phyloP scores from a whole-genome alignment of 2,329 filamentous ascomycete genomes.

The Colletotrichum lupini region DNA sequence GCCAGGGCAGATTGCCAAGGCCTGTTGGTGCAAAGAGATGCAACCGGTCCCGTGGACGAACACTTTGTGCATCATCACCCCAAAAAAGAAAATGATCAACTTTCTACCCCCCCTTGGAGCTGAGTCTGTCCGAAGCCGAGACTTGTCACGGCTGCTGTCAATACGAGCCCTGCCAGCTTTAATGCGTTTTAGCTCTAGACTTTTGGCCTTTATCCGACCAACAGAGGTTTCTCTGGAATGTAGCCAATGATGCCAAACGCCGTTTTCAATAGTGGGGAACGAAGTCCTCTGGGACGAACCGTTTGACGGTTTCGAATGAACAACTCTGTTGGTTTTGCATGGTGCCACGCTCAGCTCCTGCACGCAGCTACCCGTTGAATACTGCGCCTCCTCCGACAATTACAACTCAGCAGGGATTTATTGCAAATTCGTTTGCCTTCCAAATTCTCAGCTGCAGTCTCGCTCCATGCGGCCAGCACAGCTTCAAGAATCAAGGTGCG shows the following conservation, averaged over 20 bases:
- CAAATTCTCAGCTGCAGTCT: background rate
- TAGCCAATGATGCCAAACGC: slow-evolving; percentile 7
- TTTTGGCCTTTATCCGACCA: background rate
- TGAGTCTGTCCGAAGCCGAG: background rate
- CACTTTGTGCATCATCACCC: background rate
- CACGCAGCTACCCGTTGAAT: background rate
- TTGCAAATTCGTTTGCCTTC: background rate
- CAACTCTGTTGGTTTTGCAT: background rate
- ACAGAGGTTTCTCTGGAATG: background rate
- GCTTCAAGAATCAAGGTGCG: background rate
- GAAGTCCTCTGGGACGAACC: background rate
- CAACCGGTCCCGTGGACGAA: background rate
- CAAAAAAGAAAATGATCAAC: slow-evolving; percentile 9
- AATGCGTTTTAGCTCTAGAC: background rate
- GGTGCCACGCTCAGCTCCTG: background rate
- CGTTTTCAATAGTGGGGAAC: background rate
- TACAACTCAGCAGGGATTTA: background rate
- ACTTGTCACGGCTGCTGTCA: background rate
- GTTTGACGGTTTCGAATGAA: background rate
- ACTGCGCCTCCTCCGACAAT: background rate
- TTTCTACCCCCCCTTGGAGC: background rate
- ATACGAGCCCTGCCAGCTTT: background rate
- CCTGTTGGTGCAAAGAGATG: background rate
- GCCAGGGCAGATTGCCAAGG: slow-evolving; percentile 3
- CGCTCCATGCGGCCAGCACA: background rate